Evolutionary conservation across 129 eudicot species (phyloP).

Genomic region (Ambrosia trifida): DNA sequence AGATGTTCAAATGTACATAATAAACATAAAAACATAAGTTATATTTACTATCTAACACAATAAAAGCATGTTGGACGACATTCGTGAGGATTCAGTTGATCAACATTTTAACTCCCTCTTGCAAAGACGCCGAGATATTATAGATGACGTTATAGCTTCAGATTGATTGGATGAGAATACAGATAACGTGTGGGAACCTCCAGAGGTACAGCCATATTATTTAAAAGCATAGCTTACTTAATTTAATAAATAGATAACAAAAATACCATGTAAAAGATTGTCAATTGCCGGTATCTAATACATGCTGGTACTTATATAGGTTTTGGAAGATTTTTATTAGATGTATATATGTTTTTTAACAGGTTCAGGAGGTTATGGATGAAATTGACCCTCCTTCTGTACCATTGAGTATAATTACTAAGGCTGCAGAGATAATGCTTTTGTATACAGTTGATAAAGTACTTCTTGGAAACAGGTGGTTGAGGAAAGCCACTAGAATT

Average conservation of each 20-base stretch:
- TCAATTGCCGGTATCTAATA: too few relatives aligned
- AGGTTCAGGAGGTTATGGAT: conserved; percentile 93
- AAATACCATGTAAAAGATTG: too few relatives aligned
- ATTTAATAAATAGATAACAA: background rate
- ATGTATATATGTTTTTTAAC: conserved; percentile 25
- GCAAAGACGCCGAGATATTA: conserved; percentile 74
- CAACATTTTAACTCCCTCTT: conserved; percentile 69
- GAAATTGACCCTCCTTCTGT: conserved; percentile 72
- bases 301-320: background rate
- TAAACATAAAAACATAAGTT: too few relatives aligned
- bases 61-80: conserved; percentile 78
- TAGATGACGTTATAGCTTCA: conserved; percentile 61
- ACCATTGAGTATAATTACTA: conserved; percentile 57
- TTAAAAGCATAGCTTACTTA: background rate
- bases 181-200: conserved; percentile 81
- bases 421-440: conserved; percentile 82
- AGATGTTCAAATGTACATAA: too few relatives aligned
- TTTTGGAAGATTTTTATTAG: conserved; percentile 5
- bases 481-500: conserved; percentile 89
- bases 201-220: conserved; percentile 62
- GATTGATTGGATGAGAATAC: conserved; percentile 76
- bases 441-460: conserved; percentile 74
- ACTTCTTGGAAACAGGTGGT: conserved; percentile 90
- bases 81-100: conserved; percentile 92
- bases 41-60: too few relatives aligned